phyloP scores from a whole-genome alignment of 1,139 yeast genomes.

The Yamadazyma songkhlaensis region DNA sequence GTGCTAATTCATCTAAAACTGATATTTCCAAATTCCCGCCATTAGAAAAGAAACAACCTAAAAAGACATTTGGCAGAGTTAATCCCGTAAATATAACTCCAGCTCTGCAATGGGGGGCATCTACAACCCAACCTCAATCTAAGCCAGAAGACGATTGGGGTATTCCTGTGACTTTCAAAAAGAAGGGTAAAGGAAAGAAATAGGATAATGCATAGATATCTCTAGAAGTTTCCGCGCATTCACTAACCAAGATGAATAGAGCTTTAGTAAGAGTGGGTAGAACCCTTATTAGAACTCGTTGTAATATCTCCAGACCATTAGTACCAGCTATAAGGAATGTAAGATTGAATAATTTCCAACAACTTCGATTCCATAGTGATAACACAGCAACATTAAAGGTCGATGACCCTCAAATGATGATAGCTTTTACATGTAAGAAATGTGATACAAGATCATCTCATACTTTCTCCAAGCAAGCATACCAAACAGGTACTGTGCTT shows the following conservation, averaged over 20 bases:
- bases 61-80: constrained; percentile 39
- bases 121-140: constrained; percentile 1
- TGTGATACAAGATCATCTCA: constrained; percentile 86
- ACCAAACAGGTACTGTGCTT: constrained; percentile 79
- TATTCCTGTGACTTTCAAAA: constrained; percentile 13
- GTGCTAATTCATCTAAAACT: constrained; percentile 2
- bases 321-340: not conserved
- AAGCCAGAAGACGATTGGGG: constrained; percentile 11
- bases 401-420: constrained; percentile 74
- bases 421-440: constrained; percentile 90
- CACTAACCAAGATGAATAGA: not conserved
- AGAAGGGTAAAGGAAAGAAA: constrained; percentile 10
- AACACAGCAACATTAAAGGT: constrained; percentile 30
- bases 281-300: no score
- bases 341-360: not conserved
- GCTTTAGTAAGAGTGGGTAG: no score
- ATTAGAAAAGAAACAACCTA: constrained; percentile 33
- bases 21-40: constrained; percentile 36
- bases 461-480: constrained; percentile 86
- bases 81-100: constrained; percentile 22
- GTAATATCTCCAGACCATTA: no score
- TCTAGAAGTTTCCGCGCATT: not conserved
- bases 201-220: not conserved
- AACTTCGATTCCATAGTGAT: constrained; percentile 2
- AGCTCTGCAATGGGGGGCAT: constrained; percentile 13